Evolutionary conservation across 495 filamentous ascomycete genomes (phyloP), one percentile per base, ranked within the genome.

Genomic region (Lichina pygmaea): DNA sequence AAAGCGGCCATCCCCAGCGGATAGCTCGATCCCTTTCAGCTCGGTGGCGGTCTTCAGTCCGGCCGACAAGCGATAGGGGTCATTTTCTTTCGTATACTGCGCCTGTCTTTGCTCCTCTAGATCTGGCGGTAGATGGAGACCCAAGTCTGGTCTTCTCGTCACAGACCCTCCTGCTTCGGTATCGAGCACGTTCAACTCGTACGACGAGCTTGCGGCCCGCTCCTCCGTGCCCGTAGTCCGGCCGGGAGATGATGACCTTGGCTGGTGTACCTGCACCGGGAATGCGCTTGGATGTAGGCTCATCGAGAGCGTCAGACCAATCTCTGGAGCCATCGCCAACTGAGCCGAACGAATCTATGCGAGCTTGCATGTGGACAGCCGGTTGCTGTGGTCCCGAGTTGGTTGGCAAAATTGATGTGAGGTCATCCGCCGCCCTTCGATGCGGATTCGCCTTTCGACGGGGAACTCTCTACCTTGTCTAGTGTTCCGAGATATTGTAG

Each of bases 51-150:
- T 68, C 61, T 94, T 97, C 48, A 86, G 67, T 39, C 70, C 74
- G 6, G 72, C 72, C 3, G 82, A 78, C 2, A 97, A 73, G 47
- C 73, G 71, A 57, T 80, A 86, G 0, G 89, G 89, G 55, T 97
- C 89, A 50, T 70, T 37, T 12, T 48, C 46, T 9, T 10, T n/a
- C 6, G 30, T 37, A 38, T 44, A 43, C 15, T 11, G 17, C 17
- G 41, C 30, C 6, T 38, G 41, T 6, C 46, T 33, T 40, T 48
- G 46, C 31, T 39, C 33, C 36, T 48, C 46, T 8, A 48, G 33
- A 30, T 48, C 46, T 16, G 11, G 10, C 12, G 6, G 7, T 6
- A 32, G 30, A 15, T 33, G 33, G 41, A 12, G 10, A 7, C 33
- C 32, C 30, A 33, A 24, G 6, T 24, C 41, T 15, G 31, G 33